Evolutionary conservation across 1,284 basidiomycete genomes (phyloP), one percentile per base, ranked within the genome.

Genomic region (Ganoderma multipileum): DNA sequence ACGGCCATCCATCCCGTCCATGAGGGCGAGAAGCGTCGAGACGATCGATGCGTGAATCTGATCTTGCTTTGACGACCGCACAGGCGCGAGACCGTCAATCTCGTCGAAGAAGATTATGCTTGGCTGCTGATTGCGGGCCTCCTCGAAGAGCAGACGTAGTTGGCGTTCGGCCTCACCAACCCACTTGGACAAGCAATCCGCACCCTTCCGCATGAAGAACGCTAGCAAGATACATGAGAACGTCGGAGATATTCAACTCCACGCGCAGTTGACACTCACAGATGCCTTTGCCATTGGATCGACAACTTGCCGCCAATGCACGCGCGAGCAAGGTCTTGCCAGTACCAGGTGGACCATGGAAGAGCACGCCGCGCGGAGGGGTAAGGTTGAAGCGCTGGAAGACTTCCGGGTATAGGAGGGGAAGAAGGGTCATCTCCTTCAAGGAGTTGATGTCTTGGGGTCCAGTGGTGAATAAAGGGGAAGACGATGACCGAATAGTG

Each of bases 201-300:
- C 98, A 50, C 98, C 98, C 82, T 99, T 99, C 62, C 98, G 94
- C 98, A 99, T 99, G 86, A 98, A 99, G 85, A 99, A 99, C 2
- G 96, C 95, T 96, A 9, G 7, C 38, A 44, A 6, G 36, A 52
- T 39, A 3, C n/a, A 26, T 39, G 36, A 50, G 38, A 6, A 55
- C 1, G 9, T 9, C n/a, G 4, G 4, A 11, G n/a, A n/a, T 7
- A n/a, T n/a, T n/a, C n/a, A n/a, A n/a, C n/a, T n/a, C n/a, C n/a
- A n/a, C 42, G 42, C 3, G 18, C n/a, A 8, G 20, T n/a, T n/a
- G 5, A 6, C 2, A 61, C 92, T 71, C 76, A 96, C 95, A 93
- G 50, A 99, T 97, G 75, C 94, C 91, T 74, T 93, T 94, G 39
- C 95, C 97, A 61, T 95, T 91, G 0, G 91, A 91, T 61, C 95